Percentiles rank a stretch among this genome's conserved stretches.
Conservation (phyloP, 2,329 filamentous ascomycete species). For the Aureobasidium sp. region DNA sequence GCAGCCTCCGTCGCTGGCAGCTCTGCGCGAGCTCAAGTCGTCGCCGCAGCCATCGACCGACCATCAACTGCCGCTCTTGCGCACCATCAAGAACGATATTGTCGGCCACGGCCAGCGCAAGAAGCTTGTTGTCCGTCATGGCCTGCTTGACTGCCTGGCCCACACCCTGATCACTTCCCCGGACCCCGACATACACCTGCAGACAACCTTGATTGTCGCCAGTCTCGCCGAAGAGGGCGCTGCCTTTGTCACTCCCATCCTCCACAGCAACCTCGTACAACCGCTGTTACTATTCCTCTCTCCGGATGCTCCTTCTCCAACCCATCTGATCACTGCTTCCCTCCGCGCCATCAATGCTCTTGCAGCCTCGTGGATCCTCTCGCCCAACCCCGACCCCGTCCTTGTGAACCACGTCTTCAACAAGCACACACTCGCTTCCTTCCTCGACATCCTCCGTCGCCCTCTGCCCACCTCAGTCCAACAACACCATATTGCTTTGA, state of each 20-base stretch:
- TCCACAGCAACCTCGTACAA: conserved; percentile 14
- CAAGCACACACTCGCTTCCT: conserved; percentile 52
- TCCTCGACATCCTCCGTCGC: conserved; percentile 53
- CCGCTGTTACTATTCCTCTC: conserved; percentile 8
- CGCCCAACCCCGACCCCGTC: conserved; percentile 6
- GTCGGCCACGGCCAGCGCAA: conserved; percentile 85
- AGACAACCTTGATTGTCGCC: conserved; percentile 75
- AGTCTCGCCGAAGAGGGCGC: conserved; percentile 67
- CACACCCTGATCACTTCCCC: conserved; percentile 40
- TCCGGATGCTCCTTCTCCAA: conserved; percentile 50
- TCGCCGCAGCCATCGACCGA: conserved; percentile 18
- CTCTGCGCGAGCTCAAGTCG: conserved; percentile 17
- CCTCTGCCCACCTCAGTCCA: conserved; percentile 43
- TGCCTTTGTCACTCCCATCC: conserved; percentile 28
- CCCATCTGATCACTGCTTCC: conserved; percentile 62
- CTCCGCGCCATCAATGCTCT: conserved; percentile 68
- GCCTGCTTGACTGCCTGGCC: conserved; percentile 57
- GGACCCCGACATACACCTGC: conserved; percentile 61
- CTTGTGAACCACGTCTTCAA: conserved; percentile 48
- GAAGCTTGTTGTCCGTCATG: conserved; percentile 63
- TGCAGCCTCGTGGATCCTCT: conserved; percentile 47
- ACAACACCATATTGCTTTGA: conserved; percentile 55
- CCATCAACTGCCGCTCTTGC: conserved; percentile 50
- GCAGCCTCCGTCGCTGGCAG: conserved; percentile 15
- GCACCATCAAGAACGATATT: conserved; percentile 76